Evolutionary conservation across 495 filamentous ascomycete species (phyloP).

Genomic region (Cercophora scortea): DNA sequence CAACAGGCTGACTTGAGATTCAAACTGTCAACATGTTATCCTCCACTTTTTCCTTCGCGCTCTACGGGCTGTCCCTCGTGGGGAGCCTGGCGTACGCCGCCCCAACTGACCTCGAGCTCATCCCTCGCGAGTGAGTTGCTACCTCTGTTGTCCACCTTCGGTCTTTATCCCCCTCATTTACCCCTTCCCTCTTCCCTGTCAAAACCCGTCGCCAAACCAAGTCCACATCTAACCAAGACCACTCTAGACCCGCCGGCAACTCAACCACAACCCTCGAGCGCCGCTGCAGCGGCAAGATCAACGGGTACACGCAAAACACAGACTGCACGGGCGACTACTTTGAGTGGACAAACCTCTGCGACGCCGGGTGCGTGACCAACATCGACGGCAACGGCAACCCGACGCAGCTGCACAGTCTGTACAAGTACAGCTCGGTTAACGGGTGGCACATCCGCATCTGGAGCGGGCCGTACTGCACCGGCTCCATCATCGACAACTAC

Average conservation of each 20-base stretch:
- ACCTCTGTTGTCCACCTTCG: too few species aligned
- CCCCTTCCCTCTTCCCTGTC: too few species aligned
- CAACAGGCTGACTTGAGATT: too few species aligned
- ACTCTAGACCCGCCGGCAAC: not conserved
- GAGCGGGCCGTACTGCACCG: constrained; percentile 3
- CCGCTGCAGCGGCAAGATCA: constrained; percentile 2
- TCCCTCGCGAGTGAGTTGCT: too few species aligned
- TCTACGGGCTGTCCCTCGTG: too few species aligned
- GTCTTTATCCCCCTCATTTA: too few species aligned
- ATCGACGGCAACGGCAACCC: constrained; percentile 2
- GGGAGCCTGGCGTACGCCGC: too few species aligned
- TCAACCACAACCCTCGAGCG: not conserved
- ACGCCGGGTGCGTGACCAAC: constrained; percentile 2
- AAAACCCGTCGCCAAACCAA: too few species aligned
- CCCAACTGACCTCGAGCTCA: too few species aligned
- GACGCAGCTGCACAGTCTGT: not conserved
- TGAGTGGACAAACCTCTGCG: constrained; percentile 3
- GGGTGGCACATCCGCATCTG: not conserved
- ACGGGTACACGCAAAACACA: not conserved
- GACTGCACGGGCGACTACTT: constrained; percentile 4
- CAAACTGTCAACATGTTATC: too few species aligned
- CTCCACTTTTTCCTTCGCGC: too few species aligned
- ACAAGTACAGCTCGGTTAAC: not conserved
- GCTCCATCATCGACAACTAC: not conserved
- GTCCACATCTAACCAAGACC: too few species aligned